A percentile compares a stretch with the other conserved stretches of the same genome.
Conservation (phyloP, 2,329 filamentous ascomycete species). For the Colletotrichum tabaci region DNA sequence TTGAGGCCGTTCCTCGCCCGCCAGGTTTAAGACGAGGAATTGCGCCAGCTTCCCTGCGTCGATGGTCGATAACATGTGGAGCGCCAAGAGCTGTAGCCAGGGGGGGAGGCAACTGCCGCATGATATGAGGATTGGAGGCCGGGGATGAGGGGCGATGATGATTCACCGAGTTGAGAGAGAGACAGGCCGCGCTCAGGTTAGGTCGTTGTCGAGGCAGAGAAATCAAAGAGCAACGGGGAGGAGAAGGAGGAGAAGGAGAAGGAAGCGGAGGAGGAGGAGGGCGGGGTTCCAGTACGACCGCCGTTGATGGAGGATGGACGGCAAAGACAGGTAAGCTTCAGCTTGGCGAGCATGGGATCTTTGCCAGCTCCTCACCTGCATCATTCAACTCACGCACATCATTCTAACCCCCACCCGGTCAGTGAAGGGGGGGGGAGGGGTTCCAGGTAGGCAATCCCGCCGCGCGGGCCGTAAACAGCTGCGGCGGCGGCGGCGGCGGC, state of each 20-base stretch:
- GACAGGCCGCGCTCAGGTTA: neutral
- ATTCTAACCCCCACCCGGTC: neutral
- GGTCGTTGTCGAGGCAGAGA: neutral
- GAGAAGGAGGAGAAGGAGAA: neutral
- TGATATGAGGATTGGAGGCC: neutral
- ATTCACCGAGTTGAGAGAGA: neutral
- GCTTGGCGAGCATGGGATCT: conserved; percentile 18
- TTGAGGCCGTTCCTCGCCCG: conserved; percentile 11
- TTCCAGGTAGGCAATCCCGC: conserved; percentile 1
- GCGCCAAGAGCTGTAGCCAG: conserved; percentile 28
- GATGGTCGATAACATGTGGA: conserved; percentile 21
- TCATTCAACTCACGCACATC: neutral
- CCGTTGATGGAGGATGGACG: neutral
- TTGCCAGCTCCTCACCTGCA: neutral
- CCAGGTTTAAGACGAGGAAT: neutral
- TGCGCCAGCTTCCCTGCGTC: conserved; percentile 13
- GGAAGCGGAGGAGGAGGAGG: neutral
- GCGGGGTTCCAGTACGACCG: conserved; percentile 15
- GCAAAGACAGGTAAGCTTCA: neutral
- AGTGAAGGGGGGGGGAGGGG: neutral
- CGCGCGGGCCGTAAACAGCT: neutral
- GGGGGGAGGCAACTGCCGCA: neutral
- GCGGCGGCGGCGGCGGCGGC: conserved; percentile 25
- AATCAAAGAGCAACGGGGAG: neutral
- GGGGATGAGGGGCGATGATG: neutral